phyloP scores from a whole-genome alignment of 164 flowering plant species.

The Echeveria elegans region DNA sequence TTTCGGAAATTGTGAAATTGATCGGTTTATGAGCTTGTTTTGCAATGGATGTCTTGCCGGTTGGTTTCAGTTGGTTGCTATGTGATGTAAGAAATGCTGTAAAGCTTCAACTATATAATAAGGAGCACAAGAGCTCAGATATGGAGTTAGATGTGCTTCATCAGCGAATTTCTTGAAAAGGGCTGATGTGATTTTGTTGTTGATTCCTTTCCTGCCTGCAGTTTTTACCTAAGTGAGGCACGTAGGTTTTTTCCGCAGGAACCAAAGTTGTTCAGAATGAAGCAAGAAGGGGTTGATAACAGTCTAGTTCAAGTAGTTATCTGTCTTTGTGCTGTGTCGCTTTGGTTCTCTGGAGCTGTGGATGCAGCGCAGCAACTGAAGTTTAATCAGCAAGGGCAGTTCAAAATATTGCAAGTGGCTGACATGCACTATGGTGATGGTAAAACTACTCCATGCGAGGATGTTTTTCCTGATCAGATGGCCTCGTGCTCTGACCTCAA shows the following conservation, averaged over 20 bases:
- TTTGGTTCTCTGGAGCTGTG: slow-evolving; percentile 4
- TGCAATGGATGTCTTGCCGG: not conserved
- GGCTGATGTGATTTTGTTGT: not conserved
- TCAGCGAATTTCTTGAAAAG: not conserved
- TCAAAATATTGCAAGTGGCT: slow-evolving; percentile 86
- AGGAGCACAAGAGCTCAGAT: not conserved
- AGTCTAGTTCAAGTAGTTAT: not conserved
- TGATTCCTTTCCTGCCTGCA: not conserved
- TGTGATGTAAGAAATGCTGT: not conserved
- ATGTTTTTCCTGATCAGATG: slow-evolving; percentile 52
- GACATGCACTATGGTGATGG: slow-evolving; percentile 92
- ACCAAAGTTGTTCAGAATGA: not conserved
- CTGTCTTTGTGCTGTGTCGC: slow-evolving; percentile 8
- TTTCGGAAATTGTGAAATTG: not conserved
- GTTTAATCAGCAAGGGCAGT: slow-evolving; percentile 43
- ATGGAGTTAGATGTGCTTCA: not conserved
- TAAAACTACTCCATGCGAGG: slow-evolving; percentile 41
- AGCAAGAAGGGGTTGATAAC: not conserved
- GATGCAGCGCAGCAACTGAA: slow-evolving; percentile 18
- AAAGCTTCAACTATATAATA: not conserved
- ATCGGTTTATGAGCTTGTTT: not conserved
- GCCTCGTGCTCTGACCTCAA: slow-evolving; percentile 80
- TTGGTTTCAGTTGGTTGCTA: not conserved
- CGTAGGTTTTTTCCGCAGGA: not conserved
- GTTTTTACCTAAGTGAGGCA: not conserved